Conservation (phyloP, 2,329 filamentous ascomycete genomes). For the Xenoacremonium recifei region DNA sequence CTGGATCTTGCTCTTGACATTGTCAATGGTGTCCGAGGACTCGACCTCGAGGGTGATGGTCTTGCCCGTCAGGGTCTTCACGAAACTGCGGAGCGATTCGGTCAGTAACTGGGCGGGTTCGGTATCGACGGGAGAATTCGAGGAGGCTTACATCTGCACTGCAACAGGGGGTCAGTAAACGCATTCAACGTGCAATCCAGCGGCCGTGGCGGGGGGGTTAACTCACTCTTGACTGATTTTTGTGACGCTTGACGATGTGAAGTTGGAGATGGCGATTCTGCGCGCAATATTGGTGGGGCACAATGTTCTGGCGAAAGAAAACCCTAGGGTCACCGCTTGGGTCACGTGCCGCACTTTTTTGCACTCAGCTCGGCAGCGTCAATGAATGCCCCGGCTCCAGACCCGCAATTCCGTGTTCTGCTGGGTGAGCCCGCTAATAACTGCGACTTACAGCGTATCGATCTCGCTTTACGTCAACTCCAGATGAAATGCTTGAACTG, state of each 20-base stretch:
- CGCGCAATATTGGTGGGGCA: constrained; percentile 46
- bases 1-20: constrained; percentile 99
- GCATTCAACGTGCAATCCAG: constrained; percentile 9
- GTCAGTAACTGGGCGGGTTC: constrained; percentile 29
- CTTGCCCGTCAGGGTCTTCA: constrained; percentile 99
- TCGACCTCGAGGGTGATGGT: constrained; percentile 99
- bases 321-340: constrained; percentile 34
- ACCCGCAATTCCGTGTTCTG: no score
- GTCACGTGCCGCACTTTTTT: constrained; percentile 29
- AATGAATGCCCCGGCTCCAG: no score
- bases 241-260: constrained; percentile 47
- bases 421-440: no score
- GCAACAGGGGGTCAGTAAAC: constrained; percentile 25
- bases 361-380: no score
- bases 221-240: constrained; percentile 61
- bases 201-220: constrained; percentile 13
- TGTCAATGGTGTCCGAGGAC: constrained; percentile 99
- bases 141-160: constrained; percentile 95
- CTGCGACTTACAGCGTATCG: no score
- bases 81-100: constrained; percentile 72
- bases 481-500: no score
- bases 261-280: constrained; percentile 34
- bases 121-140: constrained; percentile 23
- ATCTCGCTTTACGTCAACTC: no score
- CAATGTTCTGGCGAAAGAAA: constrained; percentile 30